Base-by-base conservation (phyloP, 208 protist species). In the Acanthamoeba royreba region DNA sequence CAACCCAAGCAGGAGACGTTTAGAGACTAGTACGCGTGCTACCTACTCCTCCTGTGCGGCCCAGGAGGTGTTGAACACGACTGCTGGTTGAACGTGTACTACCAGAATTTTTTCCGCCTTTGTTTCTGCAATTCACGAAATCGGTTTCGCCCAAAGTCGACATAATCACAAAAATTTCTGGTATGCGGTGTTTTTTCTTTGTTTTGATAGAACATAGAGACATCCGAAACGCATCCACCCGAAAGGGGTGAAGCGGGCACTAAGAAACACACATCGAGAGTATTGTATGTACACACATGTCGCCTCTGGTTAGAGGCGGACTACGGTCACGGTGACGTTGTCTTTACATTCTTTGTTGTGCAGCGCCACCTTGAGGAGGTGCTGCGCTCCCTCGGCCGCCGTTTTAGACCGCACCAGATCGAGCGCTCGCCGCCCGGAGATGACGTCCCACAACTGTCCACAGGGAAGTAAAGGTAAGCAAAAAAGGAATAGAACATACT, bases 281-380 rank as follows among this genome's bases (percentile, higher is more conserved):
- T 55, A 25, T 9, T 19, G 9, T 55, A 19, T 19, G 49, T 55
- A 19, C 9, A 55, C 13, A 19, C 9, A 55, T 9, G 49, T 9
- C 9, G 49, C 49, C 13, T 19, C 13, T 19, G 49, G 9, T 79
- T 40, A 79, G 69, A 79, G 69, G 69, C 69, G 69, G 35, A 79
- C 69, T 17, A 79, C 69, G 13, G 69, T 79, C 69, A 79, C 69
- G n/a, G 69, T 79, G 4, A 79, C 69, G 38, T 79, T 79, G 46
- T 79, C 69, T 79, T 79, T 79, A 79, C 69, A 87, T 58, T 87
- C 79, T 58, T 87, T 87, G 43, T 40, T 87, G 69, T 79, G 69
- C 1, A 79, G 40, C 11, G 79, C 43, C 46, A 58, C 79, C 47
- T 17, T 52, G 33, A 87, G 43, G n/a, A 87, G 79, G 47, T 58